Conservation (phyloP, 495 filamentous ascomycete species). For the Aspergillus sparsus region DNA sequence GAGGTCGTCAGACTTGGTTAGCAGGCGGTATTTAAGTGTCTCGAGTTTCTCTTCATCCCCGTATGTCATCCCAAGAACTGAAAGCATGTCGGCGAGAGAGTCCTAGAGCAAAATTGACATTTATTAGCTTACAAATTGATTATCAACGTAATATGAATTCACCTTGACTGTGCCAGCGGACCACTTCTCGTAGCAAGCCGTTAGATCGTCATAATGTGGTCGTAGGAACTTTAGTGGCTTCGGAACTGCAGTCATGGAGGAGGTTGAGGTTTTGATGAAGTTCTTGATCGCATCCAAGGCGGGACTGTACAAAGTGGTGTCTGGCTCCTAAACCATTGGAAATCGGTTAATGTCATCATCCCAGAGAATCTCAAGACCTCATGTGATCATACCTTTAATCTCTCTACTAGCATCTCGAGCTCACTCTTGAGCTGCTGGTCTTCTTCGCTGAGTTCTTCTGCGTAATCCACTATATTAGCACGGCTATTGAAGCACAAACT, state of each 20-base stretch:
- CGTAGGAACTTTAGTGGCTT: constrained; percentile 98
- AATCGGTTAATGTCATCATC: constrained; percentile 32
- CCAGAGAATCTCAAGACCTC: not conserved
- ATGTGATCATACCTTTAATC: constrained; percentile 72
- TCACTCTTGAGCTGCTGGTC: constrained; percentile 97
- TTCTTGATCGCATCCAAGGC: constrained; percentile 93
- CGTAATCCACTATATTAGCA: constrained; percentile 21
- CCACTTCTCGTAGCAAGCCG: constrained; percentile 87
- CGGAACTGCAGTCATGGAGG: constrained; percentile 97
- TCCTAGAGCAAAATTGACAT: constrained; percentile 43
- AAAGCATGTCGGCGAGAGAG: constrained; percentile 90
- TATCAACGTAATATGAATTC: constrained; percentile 12
- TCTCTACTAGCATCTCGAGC: constrained; percentile 96
- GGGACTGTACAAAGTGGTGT: constrained; percentile 84
- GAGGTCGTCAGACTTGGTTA: constrained; percentile 87
- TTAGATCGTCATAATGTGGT: constrained; percentile 88
- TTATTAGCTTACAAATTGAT: not conserved
- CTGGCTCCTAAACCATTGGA: constrained; percentile 64
- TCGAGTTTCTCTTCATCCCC: constrained; percentile 95
- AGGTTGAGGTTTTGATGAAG: constrained; percentile 97
- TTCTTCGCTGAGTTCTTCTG: constrained; percentile 94
- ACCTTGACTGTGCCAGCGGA: constrained; percentile 79
- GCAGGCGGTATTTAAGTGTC: constrained; percentile 90
- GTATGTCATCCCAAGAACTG: constrained; percentile 98
- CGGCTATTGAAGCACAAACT: not conserved